phyloP scores from a whole-genome alignment of 768 basidiomycete species.

The Kwoniella sp. region DNA sequence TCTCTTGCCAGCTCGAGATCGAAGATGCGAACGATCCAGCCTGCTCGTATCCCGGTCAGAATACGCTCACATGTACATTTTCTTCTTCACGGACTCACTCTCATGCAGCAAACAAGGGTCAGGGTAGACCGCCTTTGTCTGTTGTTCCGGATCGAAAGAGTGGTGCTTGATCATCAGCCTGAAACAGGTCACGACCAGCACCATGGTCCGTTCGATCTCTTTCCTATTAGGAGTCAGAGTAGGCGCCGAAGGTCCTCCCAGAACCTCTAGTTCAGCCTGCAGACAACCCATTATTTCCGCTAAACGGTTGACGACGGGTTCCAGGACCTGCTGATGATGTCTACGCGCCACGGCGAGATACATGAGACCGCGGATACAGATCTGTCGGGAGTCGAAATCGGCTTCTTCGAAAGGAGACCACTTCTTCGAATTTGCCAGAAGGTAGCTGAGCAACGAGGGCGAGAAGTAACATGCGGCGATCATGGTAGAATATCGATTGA shows the following conservation, averaged over 20 bases:
- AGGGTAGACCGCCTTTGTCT: constrained; percentile 62
- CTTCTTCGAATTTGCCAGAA: constrained; percentile 67
- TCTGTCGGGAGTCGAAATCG: constrained; percentile 67
- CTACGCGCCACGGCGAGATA: constrained; percentile 68
- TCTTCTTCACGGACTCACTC: constrained; percentile 59
- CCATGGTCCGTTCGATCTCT: constrained; percentile 57
- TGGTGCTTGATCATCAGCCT: constrained; percentile 62
- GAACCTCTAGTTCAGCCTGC: constrained; percentile 60
- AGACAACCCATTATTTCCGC: constrained; percentile 65
- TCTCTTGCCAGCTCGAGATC: constrained; percentile 60
- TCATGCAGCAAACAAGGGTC: constrained; percentile 65
- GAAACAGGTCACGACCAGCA: constrained; percentile 66
- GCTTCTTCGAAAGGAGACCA: constrained; percentile 72
- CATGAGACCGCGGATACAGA: constrained; percentile 74
- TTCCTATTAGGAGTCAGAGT: constrained; percentile 27
- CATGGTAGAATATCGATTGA: constrained; percentile 77
- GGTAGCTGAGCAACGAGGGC: constrained; percentile 60
- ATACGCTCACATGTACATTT: not conserved
- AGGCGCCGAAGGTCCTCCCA: constrained; percentile 15
- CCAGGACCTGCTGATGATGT: constrained; percentile 62
- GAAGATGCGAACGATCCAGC: constrained; percentile 65
- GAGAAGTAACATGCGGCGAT: constrained; percentile 72
- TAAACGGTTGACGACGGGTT: constrained; percentile 67
- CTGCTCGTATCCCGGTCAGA: constrained; percentile 56
- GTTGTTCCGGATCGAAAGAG: constrained; percentile 43